Base-by-base conservation (phyloP, 192 early-diverging fungal species). In the Backusella luteola region DNA sequence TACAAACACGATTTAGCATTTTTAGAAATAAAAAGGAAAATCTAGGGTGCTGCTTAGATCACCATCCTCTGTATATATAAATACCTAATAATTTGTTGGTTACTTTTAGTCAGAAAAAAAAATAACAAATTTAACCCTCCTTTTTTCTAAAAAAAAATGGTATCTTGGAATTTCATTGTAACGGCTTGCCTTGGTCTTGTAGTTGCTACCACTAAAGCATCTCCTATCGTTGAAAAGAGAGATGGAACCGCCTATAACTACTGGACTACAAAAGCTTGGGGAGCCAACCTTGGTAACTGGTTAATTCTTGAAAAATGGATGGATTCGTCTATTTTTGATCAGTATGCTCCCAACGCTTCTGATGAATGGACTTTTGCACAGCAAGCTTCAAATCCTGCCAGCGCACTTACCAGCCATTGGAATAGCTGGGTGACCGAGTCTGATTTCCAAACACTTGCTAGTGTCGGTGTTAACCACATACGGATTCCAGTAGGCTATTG, bases 271-370 rank as follows among this genome's bases (percentile, higher is more conserved):
- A 83, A 83, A 49, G 77, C 87, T 15, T 88, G 87, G 46, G 89
- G 89, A 21, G 84, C 86, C 6, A 90, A 90, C 52, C 81, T 90
- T 32, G 89, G 89, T 36, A 88, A 88, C 12, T 90, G 87, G 75
- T 71, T 90, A 11, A 85, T 90, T 38, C 86, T 88, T 52, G 89
- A 90, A 74, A 85, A 82, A 41, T 90, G 89, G 89, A 89, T 90
- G 79, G 75, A 72, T 15, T 85, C 84, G 32, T 29, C 83, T 49
- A 78, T 85, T 66, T 89, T 87, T 81, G 77, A 87, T 15, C 67
- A 81, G 1, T 34, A 77, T 36, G 73, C 71, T 9, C 56, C 71
- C 15, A 77, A 80, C 21, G 89, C 84, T 1, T 76, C 85, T 2
- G 89, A 90, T 73, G 88, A 90, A 42, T 90, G 88, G 87, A 84